phyloP scores from a whole-genome alignment of 306 rosid genomes.

The Castanopsis chinensis region DNA sequence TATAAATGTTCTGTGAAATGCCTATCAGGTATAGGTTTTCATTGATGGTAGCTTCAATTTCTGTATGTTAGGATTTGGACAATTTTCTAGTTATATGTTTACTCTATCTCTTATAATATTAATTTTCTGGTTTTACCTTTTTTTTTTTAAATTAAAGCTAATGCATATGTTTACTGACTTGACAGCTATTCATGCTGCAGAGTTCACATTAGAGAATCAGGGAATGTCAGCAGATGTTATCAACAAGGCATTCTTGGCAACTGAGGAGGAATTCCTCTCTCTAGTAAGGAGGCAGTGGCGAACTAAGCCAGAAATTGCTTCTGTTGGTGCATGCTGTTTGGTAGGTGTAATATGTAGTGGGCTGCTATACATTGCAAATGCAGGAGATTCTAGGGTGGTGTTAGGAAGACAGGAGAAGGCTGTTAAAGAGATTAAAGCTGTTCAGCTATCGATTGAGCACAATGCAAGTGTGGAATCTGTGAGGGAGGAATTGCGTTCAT shows the following conservation, averaged over 20 bases:
- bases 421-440: conserved; percentile 61
- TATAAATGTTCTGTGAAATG: neutral
- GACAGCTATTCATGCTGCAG: conserved; percentile 64
- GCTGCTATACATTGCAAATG: conserved; percentile 80
- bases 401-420: conserved; percentile 62
- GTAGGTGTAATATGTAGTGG: conserved; percentile 77
- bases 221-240: conserved; percentile 88
- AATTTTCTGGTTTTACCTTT: neutral
- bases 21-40: neutral
- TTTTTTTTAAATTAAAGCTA: conserved; percentile 20
- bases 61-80: neutral
- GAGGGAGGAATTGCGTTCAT: conserved; percentile 68
- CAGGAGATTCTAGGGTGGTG: conserved; percentile 96
- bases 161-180: conserved; percentile 47
- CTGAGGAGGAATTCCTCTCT: conserved; percentile 87
- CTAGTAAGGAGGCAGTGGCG: conserved; percentile 75
- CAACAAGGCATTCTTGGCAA: conserved; percentile 74
- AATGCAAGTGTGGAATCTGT: conserved; percentile 86
- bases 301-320: conserved; percentile 75
- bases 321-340: conserved; percentile 94
- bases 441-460: conserved; percentile 89
- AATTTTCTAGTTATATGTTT: neutral
- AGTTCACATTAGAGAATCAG: conserved; percentile 61
- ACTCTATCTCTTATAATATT: neutral
- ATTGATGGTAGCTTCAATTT: neutral